Conservation (phyloP, 148 eudicot species). For the Amaranthus palmeri region DNA sequence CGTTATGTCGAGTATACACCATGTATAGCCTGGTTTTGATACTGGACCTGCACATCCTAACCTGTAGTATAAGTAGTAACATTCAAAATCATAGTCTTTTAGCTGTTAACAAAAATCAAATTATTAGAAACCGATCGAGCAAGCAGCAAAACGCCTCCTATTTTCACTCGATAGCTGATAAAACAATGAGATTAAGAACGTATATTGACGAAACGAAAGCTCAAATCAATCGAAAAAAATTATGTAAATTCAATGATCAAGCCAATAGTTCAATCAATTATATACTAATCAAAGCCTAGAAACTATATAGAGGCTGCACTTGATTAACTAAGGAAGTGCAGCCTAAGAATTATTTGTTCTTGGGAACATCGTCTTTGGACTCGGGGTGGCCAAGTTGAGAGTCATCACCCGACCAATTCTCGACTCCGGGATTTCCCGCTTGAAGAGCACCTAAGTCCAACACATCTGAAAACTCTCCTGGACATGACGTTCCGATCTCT, state of each 20-base stretch:
- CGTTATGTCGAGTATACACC: background rate
- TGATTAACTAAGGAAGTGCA: slow-evolving; percentile 19
- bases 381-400: slow-evolving; percentile 29
- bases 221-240: slow-evolving; percentile 18
- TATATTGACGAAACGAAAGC: background rate
- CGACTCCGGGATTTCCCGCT: slow-evolving; percentile 40
- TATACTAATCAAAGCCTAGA: slow-evolving; percentile 22
- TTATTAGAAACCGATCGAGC: no score
- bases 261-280: slow-evolving; percentile 9
- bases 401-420: slow-evolving; percentile 42
- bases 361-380: slow-evolving; percentile 26
- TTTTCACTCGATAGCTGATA: no score
- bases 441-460: slow-evolving; percentile 46
- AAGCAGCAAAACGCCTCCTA: no score
- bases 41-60: background rate
- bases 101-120: background rate
- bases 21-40: background rate
- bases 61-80: slow-evolving; percentile 18
- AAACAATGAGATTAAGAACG: no score
- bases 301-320: slow-evolving; percentile 9
- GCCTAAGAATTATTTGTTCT: slow-evolving; percentile 26
- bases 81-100: slow-evolving; percentile 13
- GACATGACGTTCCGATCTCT: slow-evolving; percentile 30
- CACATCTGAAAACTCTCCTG: slow-evolving; percentile 47
- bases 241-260: slow-evolving; percentile 17